Base-by-base conservation (phyloP, 1,284 basidiomycete genomes). In the Ganoderma sinense region DNA sequence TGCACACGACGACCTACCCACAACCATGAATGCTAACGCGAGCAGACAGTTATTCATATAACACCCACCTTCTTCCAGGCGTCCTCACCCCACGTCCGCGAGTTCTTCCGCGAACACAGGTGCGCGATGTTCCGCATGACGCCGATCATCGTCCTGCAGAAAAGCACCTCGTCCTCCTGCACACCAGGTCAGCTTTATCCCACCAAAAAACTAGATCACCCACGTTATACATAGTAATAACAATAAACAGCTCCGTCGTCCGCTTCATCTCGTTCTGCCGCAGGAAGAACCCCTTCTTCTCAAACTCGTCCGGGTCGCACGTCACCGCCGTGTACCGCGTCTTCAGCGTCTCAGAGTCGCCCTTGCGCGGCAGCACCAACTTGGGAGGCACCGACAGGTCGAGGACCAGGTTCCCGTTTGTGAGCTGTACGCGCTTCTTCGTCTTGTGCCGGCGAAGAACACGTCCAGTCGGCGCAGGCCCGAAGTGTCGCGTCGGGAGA, bases 151-250 rank as follows among this genome's bases (percentile, higher is more conserved):
- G 98, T 99, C 60, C 97, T 87, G 79, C 96, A 96, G 80, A 99
- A 97, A 14, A 99, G 84, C 31, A 95, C 84, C 75, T 99, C 97
- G 79, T 99, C 93, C 83, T 99, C 98, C 97, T 97, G 76, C 75
- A 75, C 6, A 2, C 5, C 36, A 20, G 7, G 40, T 61, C 62
- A 74, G 64, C 45, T 56, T 10, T 55, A 43, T 40, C 7, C 1
- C 4, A 4, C 23, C 23, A 4, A n/a, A 6, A 18, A 6, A 51
- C 10, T 10, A 36, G 36, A 18, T n/a, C 11, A 85, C 91, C 73
- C 76, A 94, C 93, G 78, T 96, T 96, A 80, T 94, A 98, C 96
- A 99, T 97, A 26, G 97, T 99, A 78, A 99, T 94, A 71, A 95
- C 94, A 80, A 98, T 93, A 82, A 98, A 95, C 61, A 99, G 80